A percentile compares a stretch with the other conserved stretches of the same genome.
These are phyloP conservation scores for Lactarius indigo DNA, from an alignment of 768 basidiomycete species.

Conservation along the genomic window DNA sequence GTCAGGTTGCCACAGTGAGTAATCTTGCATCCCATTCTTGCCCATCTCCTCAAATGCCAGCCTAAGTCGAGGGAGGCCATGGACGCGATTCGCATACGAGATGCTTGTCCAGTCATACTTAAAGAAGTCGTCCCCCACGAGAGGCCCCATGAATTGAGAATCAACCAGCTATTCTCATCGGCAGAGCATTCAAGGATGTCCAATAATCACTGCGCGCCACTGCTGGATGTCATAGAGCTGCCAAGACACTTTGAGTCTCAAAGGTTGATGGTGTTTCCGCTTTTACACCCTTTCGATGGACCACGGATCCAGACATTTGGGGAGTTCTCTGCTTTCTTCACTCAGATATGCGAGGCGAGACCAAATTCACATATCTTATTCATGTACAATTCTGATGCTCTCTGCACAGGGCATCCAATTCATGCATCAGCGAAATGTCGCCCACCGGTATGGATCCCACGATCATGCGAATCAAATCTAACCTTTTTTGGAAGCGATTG, in stretches of 20 bases:
- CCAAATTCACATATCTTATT: background rate
- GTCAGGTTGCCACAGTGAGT: constrained; percentile 14
- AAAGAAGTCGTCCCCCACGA: constrained; percentile 27
- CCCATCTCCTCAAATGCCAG: background rate
- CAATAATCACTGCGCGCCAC: constrained; percentile 28
- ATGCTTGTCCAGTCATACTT: constrained; percentile 32
- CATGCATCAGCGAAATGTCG: constrained; percentile 28
- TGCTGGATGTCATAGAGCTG: too few species aligned
- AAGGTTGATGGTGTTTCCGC: constrained; percentile 28
- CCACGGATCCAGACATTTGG: constrained; percentile 28
- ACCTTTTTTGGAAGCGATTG: constrained; percentile 6
- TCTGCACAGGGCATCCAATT: constrained; percentile 27
- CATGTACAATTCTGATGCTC: constrained; percentile 22
- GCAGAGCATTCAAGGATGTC: constrained; percentile 15
- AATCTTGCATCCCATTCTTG: background rate
- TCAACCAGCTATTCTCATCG: constrained; percentile 29
- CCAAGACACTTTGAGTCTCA: background rate
- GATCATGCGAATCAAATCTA: background rate
- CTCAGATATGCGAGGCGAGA: constrained; percentile 26
- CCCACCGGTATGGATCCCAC: constrained; percentile 32
- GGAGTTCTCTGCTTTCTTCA: constrained; percentile 27
- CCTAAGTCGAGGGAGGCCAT: constrained; percentile 20
- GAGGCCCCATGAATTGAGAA: constrained; percentile 30
- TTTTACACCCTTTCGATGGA: constrained; percentile 28
- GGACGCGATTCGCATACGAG: constrained; percentile 32